phyloP scores from a whole-genome alignment of 2,329 filamentous ascomycete genomes.

The Cadophora luteo-olivacea region DNA sequence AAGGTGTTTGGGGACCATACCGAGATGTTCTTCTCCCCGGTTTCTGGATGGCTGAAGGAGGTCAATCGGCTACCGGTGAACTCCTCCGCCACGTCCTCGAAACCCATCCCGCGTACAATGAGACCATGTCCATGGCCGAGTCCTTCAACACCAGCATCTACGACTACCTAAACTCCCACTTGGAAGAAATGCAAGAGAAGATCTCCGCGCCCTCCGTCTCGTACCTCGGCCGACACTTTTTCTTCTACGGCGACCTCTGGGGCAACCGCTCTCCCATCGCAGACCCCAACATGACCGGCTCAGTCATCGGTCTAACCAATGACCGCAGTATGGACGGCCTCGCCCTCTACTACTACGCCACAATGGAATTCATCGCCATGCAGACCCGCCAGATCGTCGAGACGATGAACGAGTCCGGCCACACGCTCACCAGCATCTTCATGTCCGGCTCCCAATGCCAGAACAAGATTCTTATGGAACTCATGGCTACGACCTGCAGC shows the following conservation, averaged over 20 bases:
- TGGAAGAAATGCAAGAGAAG: conserved; percentile 76
- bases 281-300: conserved; percentile 90
- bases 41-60: conserved; percentile 97
- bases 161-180: conserved; percentile 89
- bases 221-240: conserved; percentile 90
- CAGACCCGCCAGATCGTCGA: conserved; percentile 96
- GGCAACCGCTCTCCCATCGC: conserved; percentile 95
- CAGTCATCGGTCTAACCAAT: conserved; percentile 83
- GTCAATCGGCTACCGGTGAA: conserved; percentile 95
- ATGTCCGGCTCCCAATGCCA: conserved; percentile 99
- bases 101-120: conserved; percentile 88
- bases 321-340: conserved; percentile 89
- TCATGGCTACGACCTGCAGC: conserved; percentile 87
- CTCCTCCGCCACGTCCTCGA: conserved; percentile 93
- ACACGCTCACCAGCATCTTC: conserved; percentile 91
- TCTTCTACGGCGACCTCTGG: conserved; percentile 98
- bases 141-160: conserved; percentile 90
- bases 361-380: conserved; percentile 97
- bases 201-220: conserved; percentile 76
- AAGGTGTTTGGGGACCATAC: conserved; percentile 97
- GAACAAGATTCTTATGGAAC: conserved; percentile 88
- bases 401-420: conserved; percentile 89
- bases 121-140: conserved; percentile 79
- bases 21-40: conserved; percentile 89
- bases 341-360: conserved; percentile 91